These are phyloP conservation scores for Aspergillus oerlinghausenensis DNA, from an alignment of 2,329 filamentous ascomycete genomes.

Conservation along the genomic window DNA sequence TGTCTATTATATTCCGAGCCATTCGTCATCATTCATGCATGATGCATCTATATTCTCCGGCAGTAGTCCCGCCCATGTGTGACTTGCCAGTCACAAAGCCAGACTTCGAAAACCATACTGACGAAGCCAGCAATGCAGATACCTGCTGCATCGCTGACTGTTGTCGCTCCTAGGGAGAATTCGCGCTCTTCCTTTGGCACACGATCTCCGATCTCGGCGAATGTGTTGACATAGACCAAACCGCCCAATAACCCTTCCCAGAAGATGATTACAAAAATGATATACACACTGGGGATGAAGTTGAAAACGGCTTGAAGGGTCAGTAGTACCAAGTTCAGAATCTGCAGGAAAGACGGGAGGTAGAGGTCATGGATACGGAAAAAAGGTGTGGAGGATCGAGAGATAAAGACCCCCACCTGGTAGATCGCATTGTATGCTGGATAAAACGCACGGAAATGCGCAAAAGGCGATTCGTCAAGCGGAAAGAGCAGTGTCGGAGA, in stretches of 20 bases:
- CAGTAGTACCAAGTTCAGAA: slow-evolving; percentile 70
- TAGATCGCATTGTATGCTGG: slow-evolving; percentile 93
- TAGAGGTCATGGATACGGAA: slow-evolving; percentile 77
- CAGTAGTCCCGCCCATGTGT: slow-evolving; percentile 73
- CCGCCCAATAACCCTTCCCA: slow-evolving; percentile 94
- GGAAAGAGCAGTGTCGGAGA: slow-evolving; percentile 86
- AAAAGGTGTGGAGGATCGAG: slow-evolving; percentile 85
- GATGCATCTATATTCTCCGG: slow-evolving; percentile 39
- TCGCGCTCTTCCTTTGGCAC: slow-evolving; percentile 75
- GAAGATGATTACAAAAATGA: slow-evolving; percentile 81
- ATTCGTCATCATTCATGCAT: not conserved
- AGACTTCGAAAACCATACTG: slow-evolving; percentile 75
- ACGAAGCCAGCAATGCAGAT: slow-evolving; percentile 85
- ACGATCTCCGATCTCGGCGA: slow-evolving; percentile 85
- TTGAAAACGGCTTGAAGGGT: slow-evolving; percentile 71
- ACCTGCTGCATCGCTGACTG: slow-evolving; percentile 84
- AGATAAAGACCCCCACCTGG: slow-evolving; percentile 91
- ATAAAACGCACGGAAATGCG: slow-evolving; percentile 80
- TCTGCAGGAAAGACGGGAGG: slow-evolving; percentile 73
- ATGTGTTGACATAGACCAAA: slow-evolving; percentile 91
- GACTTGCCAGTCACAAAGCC: slow-evolving; percentile 80
- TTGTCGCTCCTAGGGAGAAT: slow-evolving; percentile 85
- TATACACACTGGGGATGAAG: slow-evolving; percentile 78
- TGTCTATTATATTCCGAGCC: not conserved
- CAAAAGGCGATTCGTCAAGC: slow-evolving; percentile 69